Evolutionary conservation across 495 filamentous ascomycete species (phyloP).

Genomic region (Trichodelitschia bisporula): DNA sequence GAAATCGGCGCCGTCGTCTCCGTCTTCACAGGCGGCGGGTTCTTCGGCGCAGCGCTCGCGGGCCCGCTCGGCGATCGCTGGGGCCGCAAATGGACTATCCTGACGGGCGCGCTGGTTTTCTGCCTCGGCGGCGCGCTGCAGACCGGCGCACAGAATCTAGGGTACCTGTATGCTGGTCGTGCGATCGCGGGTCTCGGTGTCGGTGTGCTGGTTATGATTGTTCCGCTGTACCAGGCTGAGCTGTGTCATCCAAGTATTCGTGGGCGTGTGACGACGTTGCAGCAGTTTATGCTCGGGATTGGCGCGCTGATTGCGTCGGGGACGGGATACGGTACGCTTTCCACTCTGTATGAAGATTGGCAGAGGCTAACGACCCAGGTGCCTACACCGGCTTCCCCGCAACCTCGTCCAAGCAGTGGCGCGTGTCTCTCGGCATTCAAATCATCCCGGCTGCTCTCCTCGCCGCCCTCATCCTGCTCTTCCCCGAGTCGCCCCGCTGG

Average conservation of each 20-base stretch:
- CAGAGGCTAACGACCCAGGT: constrained; percentile 4
- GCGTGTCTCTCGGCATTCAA: constrained; percentile 30
- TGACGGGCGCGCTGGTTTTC: constrained; percentile 17
- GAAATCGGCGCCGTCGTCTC: constrained; percentile 43
- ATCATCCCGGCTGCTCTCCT: constrained; percentile 30
- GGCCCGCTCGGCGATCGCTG: constrained; percentile 22
- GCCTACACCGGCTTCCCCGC: constrained; percentile 12
- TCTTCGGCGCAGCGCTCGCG: constrained; percentile 27
- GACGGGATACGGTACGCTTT: constrained; percentile 14
- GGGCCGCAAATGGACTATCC: constrained; percentile 23
- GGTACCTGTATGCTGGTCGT: constrained; percentile 14
- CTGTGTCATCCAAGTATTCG: constrained; percentile 19
- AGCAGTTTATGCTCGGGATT: constrained; percentile 37
- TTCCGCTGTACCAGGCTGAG: constrained; percentile 23
- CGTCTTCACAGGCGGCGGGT: constrained; percentile 39
- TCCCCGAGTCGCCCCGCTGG: constrained; percentile 33
- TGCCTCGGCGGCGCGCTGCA: constrained; percentile 16
- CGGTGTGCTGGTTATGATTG: constrained; percentile 21
- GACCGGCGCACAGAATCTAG: constrained; percentile 14
- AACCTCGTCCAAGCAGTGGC: constrained; percentile 30
- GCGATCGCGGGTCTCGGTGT: constrained; percentile 17
- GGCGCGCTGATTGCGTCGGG: constrained; percentile 19
- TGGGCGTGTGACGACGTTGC: constrained; percentile 27
- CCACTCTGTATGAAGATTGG: too few relatives aligned
- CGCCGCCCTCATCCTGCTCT: constrained; percentile 27